phyloP scores from a whole-genome alignment of 768 basidiomycete species.

The Psilocybe subaeruginosa region DNA sequence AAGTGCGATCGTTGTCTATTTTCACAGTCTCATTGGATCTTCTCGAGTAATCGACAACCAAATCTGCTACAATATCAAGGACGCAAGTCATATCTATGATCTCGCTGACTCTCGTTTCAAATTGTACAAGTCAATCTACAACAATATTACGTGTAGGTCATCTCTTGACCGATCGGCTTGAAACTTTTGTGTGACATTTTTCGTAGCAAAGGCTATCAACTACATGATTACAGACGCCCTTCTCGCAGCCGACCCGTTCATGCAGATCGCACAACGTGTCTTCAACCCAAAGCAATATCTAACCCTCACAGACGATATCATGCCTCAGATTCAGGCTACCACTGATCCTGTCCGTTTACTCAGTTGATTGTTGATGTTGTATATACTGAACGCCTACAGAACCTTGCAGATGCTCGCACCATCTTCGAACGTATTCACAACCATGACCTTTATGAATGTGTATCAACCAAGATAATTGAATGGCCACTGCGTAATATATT shows the following conservation, averaged over 20 bases:
- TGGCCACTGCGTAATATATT: conserved; percentile 41
- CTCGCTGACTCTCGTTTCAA: conserved; percentile 76
- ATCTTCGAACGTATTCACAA: conserved; percentile 64
- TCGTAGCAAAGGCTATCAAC: conserved; percentile 75
- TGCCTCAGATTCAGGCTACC: conserved; percentile 59
- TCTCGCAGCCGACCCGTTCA: conserved; percentile 61
- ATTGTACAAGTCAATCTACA: conserved; percentile 81
- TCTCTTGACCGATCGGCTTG: background rate
- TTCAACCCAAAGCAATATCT: conserved; percentile 62
- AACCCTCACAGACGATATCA: conserved; percentile 70
- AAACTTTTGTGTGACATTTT: conserved; percentile 19
- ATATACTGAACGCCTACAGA: conserved; percentile 37
- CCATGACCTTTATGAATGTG: conserved; percentile 70
- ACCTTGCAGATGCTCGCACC: conserved; percentile 56
- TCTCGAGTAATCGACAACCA: conserved; percentile 76
- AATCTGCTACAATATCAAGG: conserved; percentile 85
- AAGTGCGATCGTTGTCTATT: background rate
- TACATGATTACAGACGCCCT: conserved; percentile 85
- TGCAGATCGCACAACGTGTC: conserved; percentile 63
- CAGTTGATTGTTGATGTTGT: background rate
- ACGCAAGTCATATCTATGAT: conserved; percentile 74
- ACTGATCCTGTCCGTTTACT: conserved; percentile 45
- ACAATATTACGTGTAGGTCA: conserved; percentile 53
- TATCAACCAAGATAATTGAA: conserved; percentile 61
- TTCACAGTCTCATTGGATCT: conserved; percentile 65